Evolutionary conservation across 1,284 basidiomycete species (phyloP), one percentile per base, ranked within the genome.

Genomic region (Neolentinus lepideus): DNA sequence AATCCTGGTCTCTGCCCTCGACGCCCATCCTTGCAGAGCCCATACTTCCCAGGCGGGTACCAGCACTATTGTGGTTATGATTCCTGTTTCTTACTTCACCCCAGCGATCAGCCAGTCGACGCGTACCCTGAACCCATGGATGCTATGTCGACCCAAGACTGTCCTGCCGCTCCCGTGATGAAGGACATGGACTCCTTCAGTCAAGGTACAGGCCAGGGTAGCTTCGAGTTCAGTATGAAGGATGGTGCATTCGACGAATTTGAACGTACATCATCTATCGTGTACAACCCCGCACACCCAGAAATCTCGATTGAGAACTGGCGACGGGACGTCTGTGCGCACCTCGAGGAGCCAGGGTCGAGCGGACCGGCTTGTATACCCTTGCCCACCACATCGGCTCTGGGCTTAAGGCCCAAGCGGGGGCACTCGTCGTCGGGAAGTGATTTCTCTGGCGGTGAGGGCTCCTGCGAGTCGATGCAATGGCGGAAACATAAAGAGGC

Each of bases 161-260:
- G 43, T 35, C 61, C 60, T 36, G 54, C 61, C 2, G 75, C 79
- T 22, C 79, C 78, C 16, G 60, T 70, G 53, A 61, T 80, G 61
- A 79, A 76, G 66, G 79, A 81, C 61, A 61, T 74, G 25, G 79
- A 81, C 57, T 76, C 76, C 54, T 81, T 81, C 68, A 78, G 76
- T n/a, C 76, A 79, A 47, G 78, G 78, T 26, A 77, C 75, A 9
- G 74, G 71, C 19, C 64, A 67, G 54, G 78, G 78, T 38, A 77
- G 75, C 58, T 80, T 81, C 64, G 76, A 75, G 57, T 76, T 68
- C 56, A 64, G 74, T 51, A 63, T 73, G 55, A 43, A 43, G 38
- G 29, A 31, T 31, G 38, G 19, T 16, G 38, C 16, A 16, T 43
- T 8, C 38, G 38, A 43, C 38, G 38, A 43, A 6, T 43, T 43